These are phyloP conservation scores for Candida coquimbonensis DNA, from an alignment of 805 yeast species.

Conservation along the genomic window DNA sequence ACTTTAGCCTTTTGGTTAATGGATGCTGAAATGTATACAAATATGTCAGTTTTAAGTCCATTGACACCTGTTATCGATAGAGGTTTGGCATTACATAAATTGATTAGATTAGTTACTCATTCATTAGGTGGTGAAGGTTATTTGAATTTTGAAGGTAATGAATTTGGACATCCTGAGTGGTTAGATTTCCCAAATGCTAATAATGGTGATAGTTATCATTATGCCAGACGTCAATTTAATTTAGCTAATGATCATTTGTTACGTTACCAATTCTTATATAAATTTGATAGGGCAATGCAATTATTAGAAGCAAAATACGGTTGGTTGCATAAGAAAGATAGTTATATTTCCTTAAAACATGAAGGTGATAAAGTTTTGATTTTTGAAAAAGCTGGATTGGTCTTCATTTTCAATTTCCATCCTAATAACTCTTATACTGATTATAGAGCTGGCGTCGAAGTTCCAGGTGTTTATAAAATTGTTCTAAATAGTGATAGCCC, in stretches of 20 bases:
- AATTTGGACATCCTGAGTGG: conserved; percentile 99
- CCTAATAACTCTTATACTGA: conserved; percentile 78
- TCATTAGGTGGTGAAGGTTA: conserved; percentile 96
- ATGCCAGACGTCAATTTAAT: conserved; percentile 93
- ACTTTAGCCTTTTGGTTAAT: conserved; percentile 95
- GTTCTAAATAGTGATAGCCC: conserved; percentile 68
- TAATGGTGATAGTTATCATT: conserved; percentile 81
- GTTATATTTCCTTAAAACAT: conserved; percentile 82
- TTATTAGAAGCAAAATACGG: conserved; percentile 59
- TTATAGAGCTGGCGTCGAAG: conserved; percentile 86
- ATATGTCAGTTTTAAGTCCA: conserved; percentile 75
- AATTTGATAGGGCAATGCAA: conserved; percentile 86
- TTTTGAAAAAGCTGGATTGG: conserved; percentile 78
- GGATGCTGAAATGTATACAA: conserved; percentile 98
- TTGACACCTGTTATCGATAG: conserved; percentile 77
- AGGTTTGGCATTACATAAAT: conserved; percentile 84
- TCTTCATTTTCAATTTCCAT: conserved; percentile 87
- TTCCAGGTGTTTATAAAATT: conserved; percentile 66
- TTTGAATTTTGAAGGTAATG: conserved; percentile 94
- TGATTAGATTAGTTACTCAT: conserved; percentile 83
- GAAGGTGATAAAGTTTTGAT: conserved; percentile 85
- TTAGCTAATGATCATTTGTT: conserved; percentile 72
- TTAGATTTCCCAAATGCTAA: conserved; percentile 92
- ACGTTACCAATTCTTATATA: conserved; percentile 69
- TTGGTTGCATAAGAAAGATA: conserved; percentile 65